Evolutionary conservation across 2,329 filamentous ascomycete species (phyloP), one percentile per base, ranked within the genome.

Genomic region (Ceratocystis harringtonii): DNA sequence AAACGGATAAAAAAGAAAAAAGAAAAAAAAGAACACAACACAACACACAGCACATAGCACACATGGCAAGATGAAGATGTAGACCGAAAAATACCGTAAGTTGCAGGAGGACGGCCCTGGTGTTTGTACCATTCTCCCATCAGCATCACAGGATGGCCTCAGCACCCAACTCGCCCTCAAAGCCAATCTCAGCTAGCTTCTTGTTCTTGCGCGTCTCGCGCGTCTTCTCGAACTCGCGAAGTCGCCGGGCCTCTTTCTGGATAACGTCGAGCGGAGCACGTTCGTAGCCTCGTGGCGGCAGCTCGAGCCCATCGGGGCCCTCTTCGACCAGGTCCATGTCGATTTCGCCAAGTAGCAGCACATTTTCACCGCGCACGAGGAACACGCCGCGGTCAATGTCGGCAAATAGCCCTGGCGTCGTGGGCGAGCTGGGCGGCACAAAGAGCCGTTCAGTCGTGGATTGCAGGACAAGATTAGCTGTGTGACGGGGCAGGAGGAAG

Each of bases 271-370:
- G 78, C 0, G 89, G 81, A 1, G 85, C 90, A 69, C 74, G 72
- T 71, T 84, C 78, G 69, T 88, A 90, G 41, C 86, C 84, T 3
- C 80, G 75, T 0, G 90, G 90, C 7, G 62, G 78, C 0, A 89
- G 81, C 1, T 85, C 90, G 69, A 88, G 90, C 41, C 86, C 84
- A 5, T 80, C 75, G 15, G 90, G 81, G 19, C 90, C 80, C 67
- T 95, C 86, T 74, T 99, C 94, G 75, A 99, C 94, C 72, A 88
- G 90, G 78, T 99, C 94, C 28, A 99, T 84, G 74, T 99, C 94
- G 71, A 99, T 95, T 76, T 97, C 95, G 45, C 94, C 94, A 19
- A 97, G 82, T 57, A 99, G 80, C 63, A 96, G 80, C n/a, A 99
- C 94, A 74, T 99, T 99, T 78, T 99, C 94, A 70, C 94, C 94